phyloP scores from a whole-genome alignment of 1,139 yeast species.

The Protomyces lactucae-debilis region DNA sequence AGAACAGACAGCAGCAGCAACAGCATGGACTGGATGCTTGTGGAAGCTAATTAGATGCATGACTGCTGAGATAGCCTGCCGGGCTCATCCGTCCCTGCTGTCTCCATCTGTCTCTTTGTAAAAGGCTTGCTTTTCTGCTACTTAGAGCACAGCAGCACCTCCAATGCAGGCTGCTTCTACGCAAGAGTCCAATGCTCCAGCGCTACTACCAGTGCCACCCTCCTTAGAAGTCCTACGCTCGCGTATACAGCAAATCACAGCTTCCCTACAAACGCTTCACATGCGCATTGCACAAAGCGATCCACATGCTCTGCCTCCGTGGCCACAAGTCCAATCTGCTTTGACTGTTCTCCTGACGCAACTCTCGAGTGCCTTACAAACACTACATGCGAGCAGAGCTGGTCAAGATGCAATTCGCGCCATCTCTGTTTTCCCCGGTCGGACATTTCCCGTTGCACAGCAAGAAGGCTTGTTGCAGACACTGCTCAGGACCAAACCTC shows the following conservation, averaged over 20 bases:
- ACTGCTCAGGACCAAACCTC: constrained; percentile 71
- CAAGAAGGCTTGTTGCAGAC: constrained; percentile 81
- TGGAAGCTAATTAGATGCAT: no score
- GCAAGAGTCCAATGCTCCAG: background rate
- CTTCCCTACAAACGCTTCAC: constrained; percentile 18
- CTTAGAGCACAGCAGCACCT: no score
- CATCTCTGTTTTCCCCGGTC: constrained; percentile 56
- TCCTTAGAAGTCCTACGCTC: constrained; percentile 20
- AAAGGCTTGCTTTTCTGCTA: no score
- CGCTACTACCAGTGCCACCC: constrained; percentile 11
- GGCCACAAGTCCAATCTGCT: constrained; percentile 16
- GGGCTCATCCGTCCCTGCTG: no score
- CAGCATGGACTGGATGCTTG: no score
- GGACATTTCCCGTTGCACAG: constrained; percentile 74
- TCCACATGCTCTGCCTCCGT: constrained; percentile 4
- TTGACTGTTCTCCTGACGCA: constrained; percentile 17
- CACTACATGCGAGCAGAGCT: background rate
- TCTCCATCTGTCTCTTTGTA: no score
- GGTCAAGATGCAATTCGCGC: constrained; percentile 17
- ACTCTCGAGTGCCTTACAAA: constrained; percentile 9
- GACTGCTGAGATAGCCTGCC: no score
- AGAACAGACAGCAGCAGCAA: no score
- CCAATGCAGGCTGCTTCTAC: no score
- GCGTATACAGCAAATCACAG: constrained; percentile 20
- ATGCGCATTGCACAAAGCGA: background rate